phyloP scores from a whole-genome alignment of 805 yeast genomes.

The Kuraishia molischiana region DNA sequence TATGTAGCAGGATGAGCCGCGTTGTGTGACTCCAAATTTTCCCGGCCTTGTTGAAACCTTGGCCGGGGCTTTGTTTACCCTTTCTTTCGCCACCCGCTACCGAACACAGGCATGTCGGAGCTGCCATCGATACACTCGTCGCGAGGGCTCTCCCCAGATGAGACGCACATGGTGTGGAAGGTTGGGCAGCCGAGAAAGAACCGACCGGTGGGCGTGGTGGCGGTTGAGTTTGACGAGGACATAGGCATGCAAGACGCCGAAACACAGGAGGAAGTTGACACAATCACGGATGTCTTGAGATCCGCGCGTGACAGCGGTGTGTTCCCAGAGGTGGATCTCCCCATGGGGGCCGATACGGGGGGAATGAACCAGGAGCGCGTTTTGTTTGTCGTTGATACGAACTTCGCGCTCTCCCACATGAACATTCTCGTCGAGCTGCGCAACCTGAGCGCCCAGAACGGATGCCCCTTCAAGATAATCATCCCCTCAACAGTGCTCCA shows the following conservation, averaged over 20 bases:
- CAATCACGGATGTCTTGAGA: constrained; percentile 8
- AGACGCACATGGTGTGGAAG: background rate
- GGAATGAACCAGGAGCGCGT: constrained; percentile 4
- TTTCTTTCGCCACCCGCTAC: too few relatives aligned
- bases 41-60: too few relatives aligned
- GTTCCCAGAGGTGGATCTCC: background rate
- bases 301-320: background rate
- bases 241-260: constrained; percentile 10
- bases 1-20: too few relatives aligned
- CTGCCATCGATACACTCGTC: constrained; percentile 3
- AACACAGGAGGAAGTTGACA: constrained; percentile 7
- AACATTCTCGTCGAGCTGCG: constrained; percentile 44
- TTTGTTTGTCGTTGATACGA: constrained; percentile 68
- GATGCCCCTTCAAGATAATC: constrained; percentile 35
- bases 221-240: constrained; percentile 5
- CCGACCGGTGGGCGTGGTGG: constrained; percentile 1
- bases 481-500: constrained; percentile 62
- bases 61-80: too few relatives aligned
- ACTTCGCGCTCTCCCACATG: constrained; percentile 67
- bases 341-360: constrained; percentile 1
- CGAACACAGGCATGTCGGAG: constrained; percentile 1
- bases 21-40: too few relatives aligned
- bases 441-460: constrained; percentile 26
- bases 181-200: constrained; percentile 1
- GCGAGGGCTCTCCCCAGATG: background rate